Conservation (phyloP, 2,329 filamentous ascomycete genomes). For the Amauroascus niger region DNA sequence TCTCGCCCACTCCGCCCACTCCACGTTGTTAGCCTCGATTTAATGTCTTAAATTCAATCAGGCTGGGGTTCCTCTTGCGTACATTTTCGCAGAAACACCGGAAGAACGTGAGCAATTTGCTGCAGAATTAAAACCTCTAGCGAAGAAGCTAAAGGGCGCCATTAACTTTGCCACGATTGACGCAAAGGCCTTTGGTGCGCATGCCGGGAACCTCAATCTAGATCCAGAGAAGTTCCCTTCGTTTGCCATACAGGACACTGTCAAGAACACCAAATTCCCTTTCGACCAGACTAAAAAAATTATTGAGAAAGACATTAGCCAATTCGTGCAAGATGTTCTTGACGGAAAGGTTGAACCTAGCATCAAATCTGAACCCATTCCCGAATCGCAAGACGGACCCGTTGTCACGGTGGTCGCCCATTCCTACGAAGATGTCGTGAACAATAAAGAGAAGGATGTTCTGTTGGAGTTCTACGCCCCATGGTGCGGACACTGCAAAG, state of each 20-base stretch:
- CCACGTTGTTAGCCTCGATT: background rate
- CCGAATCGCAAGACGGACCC: conserved; percentile 82
- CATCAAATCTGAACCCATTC: conserved; percentile 97
- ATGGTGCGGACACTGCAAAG: conserved; percentile 63
- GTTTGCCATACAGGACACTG: conserved; percentile 92
- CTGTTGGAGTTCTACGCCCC: conserved; percentile 97
- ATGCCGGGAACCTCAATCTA: conserved; percentile 94
- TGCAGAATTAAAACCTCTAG: conserved; percentile 70
- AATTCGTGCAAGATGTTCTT: conserved; percentile 77
- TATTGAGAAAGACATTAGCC: conserved; percentile 59
- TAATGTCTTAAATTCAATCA: conserved; percentile 23
- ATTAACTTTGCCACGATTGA: conserved; percentile 99
- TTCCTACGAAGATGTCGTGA: conserved; percentile 82
- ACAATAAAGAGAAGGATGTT: conserved; percentile 93
- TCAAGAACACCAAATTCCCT: conserved; percentile 96
- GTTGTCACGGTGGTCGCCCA: conserved; percentile 86
- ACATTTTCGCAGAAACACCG: conserved; percentile 88
- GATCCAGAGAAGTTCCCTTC: conserved; percentile 90
- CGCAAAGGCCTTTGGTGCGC: conserved; percentile 83
- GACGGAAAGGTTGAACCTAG: conserved; percentile 85
- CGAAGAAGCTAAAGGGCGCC: conserved; percentile 82
- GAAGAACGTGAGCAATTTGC: conserved; percentile 79
- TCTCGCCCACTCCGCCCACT: background rate
- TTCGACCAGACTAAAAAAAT: conserved; percentile 78
- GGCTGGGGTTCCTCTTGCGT: conserved; percentile 84